Base-by-base conservation (phyloP, 1,284 basidiomycete species). In the Cryptococcus deneoformans region DNA sequence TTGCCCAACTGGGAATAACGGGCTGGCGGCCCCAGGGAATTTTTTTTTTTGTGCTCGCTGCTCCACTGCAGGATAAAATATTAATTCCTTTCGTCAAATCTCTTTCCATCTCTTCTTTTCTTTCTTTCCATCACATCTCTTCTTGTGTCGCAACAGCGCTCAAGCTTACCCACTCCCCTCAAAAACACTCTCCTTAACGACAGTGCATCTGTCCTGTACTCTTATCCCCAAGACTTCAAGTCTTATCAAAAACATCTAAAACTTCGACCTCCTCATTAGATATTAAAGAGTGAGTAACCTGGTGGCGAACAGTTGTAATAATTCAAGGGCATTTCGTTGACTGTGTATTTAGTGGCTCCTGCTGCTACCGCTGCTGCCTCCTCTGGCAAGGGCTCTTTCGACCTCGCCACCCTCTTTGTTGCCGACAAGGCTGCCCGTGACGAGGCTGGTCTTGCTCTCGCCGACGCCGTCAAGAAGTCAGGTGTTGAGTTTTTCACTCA, bases 401-500 rank as follows among this genome's bases (percentile, higher is more conserved):
- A 79, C 72, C 62, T 73, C 57, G 65, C 73, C 59, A 67, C 77
- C 59, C 72, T 79, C 54, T 79, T 79, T 62, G 75, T 68, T 51
- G 76, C 73, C 58, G 78, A 79, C 74, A 76, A 77, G 72, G 73
- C 69, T 49, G 80, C 84, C 57, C 87, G 89, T 73, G 83, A 85
- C 51, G 80, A 86, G 58, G 86, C 90, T 46, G 86, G 84, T 63
- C 79, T 84, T 67, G 82, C 86, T 56, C 84, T 97, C 68, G 87
- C 85, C 68, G 83, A 85, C 57, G 79, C 84, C 72, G 85, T 84
- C 68, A 85, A 90, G 86, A 89, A 89, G 80, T 86, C 93, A 66
- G 93, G 93, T 73, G 88, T 92, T 64, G 80, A 86, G 64, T 88
- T 87, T 71, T 85, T 98, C 73, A 82, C 84, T 69, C 82, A 86